A percentile compares a stretch with the other conserved stretches of the same genome.
Conservation (phyloP, 768 basidiomycete genomes). For the Mycena filopes region DNA sequence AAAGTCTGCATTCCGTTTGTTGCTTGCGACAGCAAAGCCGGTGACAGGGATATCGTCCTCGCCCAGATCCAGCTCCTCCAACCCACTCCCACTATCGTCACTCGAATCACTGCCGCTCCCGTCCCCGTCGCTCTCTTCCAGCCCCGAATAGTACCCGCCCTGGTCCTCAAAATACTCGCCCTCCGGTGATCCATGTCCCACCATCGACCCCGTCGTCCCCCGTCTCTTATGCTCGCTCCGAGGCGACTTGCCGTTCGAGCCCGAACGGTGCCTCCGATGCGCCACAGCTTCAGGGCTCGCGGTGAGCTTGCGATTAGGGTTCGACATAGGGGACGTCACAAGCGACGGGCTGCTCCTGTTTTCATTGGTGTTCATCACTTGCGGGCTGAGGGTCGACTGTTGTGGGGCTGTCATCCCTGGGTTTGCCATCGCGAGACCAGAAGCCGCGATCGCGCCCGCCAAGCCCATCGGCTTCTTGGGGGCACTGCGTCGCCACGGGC, state of each 20-base stretch:
- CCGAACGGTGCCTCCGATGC: constrained; percentile 15
- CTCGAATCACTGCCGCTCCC: constrained; percentile 38
- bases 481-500: constrained; percentile 52
- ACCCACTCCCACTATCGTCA: constrained; percentile 39
- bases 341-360: constrained; percentile 29
- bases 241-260: constrained; percentile 13
- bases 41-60: constrained; percentile 90
- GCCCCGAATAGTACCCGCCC: constrained; percentile 40
- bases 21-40: constrained; percentile 97
- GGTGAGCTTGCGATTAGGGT: constrained; percentile 25
- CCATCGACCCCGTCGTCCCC: constrained; percentile 30
- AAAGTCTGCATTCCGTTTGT: constrained; percentile 94
- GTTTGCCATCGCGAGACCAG: constrained; percentile 74
- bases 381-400: constrained; percentile 50
- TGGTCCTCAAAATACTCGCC: constrained; percentile 34
- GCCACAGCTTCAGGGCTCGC: constrained; percentile 15
- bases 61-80: constrained; percentile 57
- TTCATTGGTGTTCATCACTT: constrained; percentile 35
- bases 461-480: constrained; percentile 65
- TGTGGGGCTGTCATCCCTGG: constrained; percentile 60
- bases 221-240: constrained; percentile 23
- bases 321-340: constrained; percentile 31
- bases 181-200: constrained; percentile 26
- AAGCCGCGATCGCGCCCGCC: constrained; percentile 75
- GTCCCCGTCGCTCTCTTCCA: constrained; percentile 38